Evolutionary conservation across 805 yeast species (phyloP), one percentile per base, ranked within the genome.

Genomic region (Starmerella riodocensis): DNA sequence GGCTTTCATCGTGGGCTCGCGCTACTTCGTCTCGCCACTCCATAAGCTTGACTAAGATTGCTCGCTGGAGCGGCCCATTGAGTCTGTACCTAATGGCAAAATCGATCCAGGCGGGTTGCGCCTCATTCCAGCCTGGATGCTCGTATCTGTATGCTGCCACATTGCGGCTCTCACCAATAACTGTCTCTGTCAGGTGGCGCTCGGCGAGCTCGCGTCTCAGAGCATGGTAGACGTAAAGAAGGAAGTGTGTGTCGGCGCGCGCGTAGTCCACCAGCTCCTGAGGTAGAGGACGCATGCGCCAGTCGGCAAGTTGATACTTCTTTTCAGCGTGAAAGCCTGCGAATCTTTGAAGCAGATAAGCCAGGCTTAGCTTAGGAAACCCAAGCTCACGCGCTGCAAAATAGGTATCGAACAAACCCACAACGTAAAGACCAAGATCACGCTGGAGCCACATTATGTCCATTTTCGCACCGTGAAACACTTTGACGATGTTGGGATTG

Each of bases 391-490:
- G 74, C 0, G 94, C 74, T 0, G 98, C 98, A 61, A 78, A 86
- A 57, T 70, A 88, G 0, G 98, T 91, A 59, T 91, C 99, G 57
- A 91, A 88, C 22, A 91, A 60, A 32, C 86, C 71, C 4, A 91
- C 98, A 5, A 91, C 63, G 53, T 91, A 91, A 8, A 91, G 59
- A 0, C 99, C 99, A 40, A 91, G 67, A 55, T 91, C 98, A 47
- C 97, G 68, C 62, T 91, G 99, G 26, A 91, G 65, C 99, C 99
- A 91, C 32, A 84, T 76, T 4, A 91, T 80, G 65, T 91, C 99
- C 94, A 84, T 85, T 50, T 74, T 77, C 0, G 98, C 94, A 45
- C 99, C 99, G 58, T 91, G 99, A 49, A 91, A 74, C 1, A 91
- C 93, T 55, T 91, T 91, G 22, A 83, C 64, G 24, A 88, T 76